phyloP scores from a whole-genome alignment of 352 stramenopile genomes.

The Phytophthora cryptogea region DNA sequence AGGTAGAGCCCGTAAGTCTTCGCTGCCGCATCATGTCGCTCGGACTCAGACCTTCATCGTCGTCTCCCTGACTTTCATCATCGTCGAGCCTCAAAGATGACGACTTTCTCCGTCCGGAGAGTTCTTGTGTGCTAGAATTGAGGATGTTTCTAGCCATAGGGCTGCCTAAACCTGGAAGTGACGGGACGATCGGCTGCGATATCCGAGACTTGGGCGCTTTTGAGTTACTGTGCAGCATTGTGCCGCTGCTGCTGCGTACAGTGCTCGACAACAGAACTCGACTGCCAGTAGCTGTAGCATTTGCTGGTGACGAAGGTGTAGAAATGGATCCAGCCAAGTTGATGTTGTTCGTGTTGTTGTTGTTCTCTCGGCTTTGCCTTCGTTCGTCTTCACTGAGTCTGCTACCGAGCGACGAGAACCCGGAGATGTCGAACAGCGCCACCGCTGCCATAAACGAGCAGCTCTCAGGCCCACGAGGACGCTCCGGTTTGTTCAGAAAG shows the following conservation, averaged over 20 bases:
- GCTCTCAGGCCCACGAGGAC: conserved; percentile 51
- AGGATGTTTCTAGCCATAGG: conserved; percentile 5
- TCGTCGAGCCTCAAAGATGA: conserved; percentile 15
- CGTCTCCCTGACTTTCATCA: conserved; percentile 10
- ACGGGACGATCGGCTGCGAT: conserved; percentile 20
- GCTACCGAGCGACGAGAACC: conserved; percentile 85
- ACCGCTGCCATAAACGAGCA: conserved; percentile 63
- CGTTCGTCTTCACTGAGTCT: conserved; percentile 67
- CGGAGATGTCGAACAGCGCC: conserved; percentile 86
- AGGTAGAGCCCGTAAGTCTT: conserved; percentile 27
- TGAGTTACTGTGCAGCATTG: conserved; percentile 6
- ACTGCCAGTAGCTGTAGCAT: conserved; percentile 4
- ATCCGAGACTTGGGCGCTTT: conserved; percentile 19
- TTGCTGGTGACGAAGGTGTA: background rate
- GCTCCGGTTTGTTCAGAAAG: conserved; percentile 53
- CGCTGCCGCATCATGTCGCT: conserved; percentile 50
- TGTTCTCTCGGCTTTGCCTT: conserved; percentile 38
- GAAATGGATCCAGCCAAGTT: background rate
- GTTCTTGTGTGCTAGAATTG: conserved; percentile 13
- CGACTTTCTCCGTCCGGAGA: conserved; percentile 5
- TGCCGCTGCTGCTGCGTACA: conserved; percentile 18
- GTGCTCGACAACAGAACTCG: conserved; percentile 2
- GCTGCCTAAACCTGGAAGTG: conserved; percentile 8
- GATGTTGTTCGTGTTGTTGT: conserved; percentile 2
- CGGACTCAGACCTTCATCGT: conserved; percentile 19